These are phyloP conservation scores for Lathyrus oleraceus DNA, from an alignment of 306 rosid species.

Conservation along the genomic window DNA sequence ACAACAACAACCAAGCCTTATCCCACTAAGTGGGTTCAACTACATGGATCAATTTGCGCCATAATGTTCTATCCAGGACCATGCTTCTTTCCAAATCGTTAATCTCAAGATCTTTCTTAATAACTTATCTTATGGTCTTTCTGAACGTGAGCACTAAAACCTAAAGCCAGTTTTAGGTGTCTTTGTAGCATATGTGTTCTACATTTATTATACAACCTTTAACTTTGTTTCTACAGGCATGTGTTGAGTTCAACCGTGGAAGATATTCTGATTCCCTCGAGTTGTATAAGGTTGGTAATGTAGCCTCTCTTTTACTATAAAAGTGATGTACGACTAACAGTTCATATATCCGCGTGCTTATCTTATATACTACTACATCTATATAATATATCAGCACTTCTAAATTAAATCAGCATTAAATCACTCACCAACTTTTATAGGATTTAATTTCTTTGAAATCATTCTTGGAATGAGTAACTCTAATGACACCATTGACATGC, in stretches of 20 bases:
- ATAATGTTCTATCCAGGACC: too few species aligned
- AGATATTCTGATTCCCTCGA: slow-evolving; percentile 86
- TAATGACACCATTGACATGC: slow-evolving; percentile 3
- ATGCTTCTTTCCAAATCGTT: too few species aligned
- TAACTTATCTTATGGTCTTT: too few species aligned
- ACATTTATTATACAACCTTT: slow-evolving; percentile 34
- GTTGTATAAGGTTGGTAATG: slow-evolving; percentile 84
- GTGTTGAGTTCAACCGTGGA: slow-evolving; percentile 94
- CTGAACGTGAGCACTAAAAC: slow-evolving; percentile 8
- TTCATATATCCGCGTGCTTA: slow-evolving; percentile 29
- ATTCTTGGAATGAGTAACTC: slow-evolving; percentile 13
- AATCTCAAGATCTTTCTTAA: too few species aligned
- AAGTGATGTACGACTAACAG: slow-evolving; percentile 24
- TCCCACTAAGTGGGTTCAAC: too few species aligned
- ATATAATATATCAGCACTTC: background rate
- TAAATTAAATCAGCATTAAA: slow-evolving; percentile 9
- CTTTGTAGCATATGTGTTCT: slow-evolving; percentile 12
- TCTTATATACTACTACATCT: background rate
- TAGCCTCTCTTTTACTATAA: slow-evolving; percentile 26
- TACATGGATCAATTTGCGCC: too few species aligned
- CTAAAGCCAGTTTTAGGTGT: slow-evolving; percentile 31
- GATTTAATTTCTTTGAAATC: slow-evolving; percentile 19
- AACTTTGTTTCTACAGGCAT: slow-evolving; percentile 70
- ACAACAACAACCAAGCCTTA: too few species aligned
- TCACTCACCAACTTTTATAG: slow-evolving; percentile 8